These are phyloP conservation scores for Fomitopsis schrenkii DNA, from an alignment of 1,284 basidiomycete genomes.

Conservation along the genomic window DNA sequence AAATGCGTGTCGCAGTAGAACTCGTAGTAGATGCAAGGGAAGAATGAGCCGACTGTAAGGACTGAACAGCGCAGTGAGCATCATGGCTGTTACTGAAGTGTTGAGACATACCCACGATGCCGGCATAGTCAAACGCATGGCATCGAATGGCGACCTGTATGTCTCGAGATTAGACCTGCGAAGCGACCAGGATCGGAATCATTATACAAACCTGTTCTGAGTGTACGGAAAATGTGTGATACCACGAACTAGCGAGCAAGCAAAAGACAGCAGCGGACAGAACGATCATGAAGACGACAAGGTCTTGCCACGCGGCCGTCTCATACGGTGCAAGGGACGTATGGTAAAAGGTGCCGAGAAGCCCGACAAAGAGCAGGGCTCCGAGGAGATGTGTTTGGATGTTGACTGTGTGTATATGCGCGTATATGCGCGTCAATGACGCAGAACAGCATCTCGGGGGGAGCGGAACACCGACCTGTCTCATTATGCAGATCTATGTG, in stretches of 20 bases:
- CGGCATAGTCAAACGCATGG: slow-evolving; percentile 67
- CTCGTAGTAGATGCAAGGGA: slow-evolving; percentile 70
- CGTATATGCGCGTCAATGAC: slow-evolving; percentile 2
- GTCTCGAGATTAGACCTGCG: neutral
- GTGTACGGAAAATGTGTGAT: slow-evolving; percentile 77
- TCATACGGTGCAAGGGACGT: slow-evolving; percentile 47
- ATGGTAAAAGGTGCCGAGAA: slow-evolving; percentile 50
- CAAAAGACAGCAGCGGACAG: slow-evolving; percentile 74
- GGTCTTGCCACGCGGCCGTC: slow-evolving; percentile 59
- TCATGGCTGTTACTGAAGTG: neutral
- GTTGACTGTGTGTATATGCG: slow-evolving; percentile 56
- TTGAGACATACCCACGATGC: slow-evolving; percentile 50
- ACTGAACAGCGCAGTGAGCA: neutral
- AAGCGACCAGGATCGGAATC: neutral
- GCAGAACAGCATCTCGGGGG: neutral
- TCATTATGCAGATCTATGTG: slow-evolving; percentile 80
- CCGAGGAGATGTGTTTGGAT: slow-evolving; percentile 87
- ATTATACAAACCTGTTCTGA: slow-evolving; percentile 50
- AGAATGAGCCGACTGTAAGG: slow-evolving; percentile 79
- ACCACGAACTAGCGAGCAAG: slow-evolving; percentile 71
- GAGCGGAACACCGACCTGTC: slow-evolving; percentile 45
- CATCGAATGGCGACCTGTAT: slow-evolving; percentile 27
- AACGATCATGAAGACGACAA: slow-evolving; percentile 63
- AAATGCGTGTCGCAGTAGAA: slow-evolving; percentile 62
- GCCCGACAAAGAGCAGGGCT: slow-evolving; percentile 62